Evolutionary conservation across 1,284 basidiomycete species (phyloP).

Genomic region (Ceratobasidium sp.): DNA sequence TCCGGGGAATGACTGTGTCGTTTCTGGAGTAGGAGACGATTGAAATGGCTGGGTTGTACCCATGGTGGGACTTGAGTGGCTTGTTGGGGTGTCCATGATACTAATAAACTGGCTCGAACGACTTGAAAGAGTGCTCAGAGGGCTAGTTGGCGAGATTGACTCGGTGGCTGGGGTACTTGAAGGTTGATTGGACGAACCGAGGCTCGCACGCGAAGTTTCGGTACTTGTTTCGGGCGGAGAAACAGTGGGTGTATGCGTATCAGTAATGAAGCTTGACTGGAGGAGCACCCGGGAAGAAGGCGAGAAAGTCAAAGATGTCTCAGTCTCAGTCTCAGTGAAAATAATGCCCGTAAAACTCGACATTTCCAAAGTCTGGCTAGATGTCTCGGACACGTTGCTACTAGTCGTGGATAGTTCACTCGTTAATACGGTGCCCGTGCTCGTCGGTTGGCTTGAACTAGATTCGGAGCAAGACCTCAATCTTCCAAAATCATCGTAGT

Average conservation of each 20-base stretch:
- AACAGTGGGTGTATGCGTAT: constrained; percentile 8
- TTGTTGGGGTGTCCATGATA: background rate
- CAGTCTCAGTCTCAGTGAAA: background rate
- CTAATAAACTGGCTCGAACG: no score
- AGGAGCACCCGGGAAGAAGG: background rate
- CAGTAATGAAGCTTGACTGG: background rate
- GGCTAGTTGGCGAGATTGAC: background rate
- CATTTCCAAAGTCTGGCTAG: background rate
- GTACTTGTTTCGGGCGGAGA: background rate
- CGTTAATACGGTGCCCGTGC: background rate
- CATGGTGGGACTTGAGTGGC: background rate
- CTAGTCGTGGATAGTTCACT: background rate
- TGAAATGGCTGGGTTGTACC: background rate
- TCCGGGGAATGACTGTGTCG: background rate
- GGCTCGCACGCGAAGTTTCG: background rate
- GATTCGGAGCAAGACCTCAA: constrained; percentile 1
- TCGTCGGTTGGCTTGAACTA: background rate
- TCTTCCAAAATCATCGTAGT: background rate
- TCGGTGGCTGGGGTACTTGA: no score
- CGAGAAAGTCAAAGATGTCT: background rate
- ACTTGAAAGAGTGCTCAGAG: background rate
- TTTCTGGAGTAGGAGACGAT: background rate
- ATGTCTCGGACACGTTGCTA: no score
- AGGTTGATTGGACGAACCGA: background rate
- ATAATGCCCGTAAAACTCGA: background rate